Evolutionary conservation across 2,329 filamentous ascomycete species (phyloP), one percentile per base, ranked within the genome.

Genomic region (Talaromyces sp.): DNA sequence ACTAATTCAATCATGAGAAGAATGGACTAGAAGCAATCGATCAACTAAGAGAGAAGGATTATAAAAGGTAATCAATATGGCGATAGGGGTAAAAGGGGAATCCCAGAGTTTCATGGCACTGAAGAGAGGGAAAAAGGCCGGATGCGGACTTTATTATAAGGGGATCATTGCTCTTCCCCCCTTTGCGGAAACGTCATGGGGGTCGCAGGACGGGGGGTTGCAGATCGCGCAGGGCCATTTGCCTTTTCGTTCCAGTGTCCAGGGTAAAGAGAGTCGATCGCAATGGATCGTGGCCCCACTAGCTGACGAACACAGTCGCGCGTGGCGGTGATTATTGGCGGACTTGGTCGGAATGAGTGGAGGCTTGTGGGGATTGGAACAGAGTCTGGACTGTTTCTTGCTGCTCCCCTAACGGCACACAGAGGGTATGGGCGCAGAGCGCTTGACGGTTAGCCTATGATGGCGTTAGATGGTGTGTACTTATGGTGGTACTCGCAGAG

Each of bases 121-220:
- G 36, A 16, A n/a, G 10, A 39, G 7, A n/a, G 10, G 20, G 7
- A 48, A 39, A 44, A 43, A 36, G 20, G 29, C 60, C 61, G 61
- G 58, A 64, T 61, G 53, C 60, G 52, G 56, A 52, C 56, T 50
- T 47, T 53, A 55, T 51, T 60, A 60, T 63, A 55, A 39, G 42
- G 33, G 20, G 27, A 45, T 35, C 30, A 35, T 39, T 35, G 13
- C 33, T 35, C 33, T 20, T 17, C 33, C 56, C 60, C 62, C 59
- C 55, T 56, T 58, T 64, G 46, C 44, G 49, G 57, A 62, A 64
- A 64, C 62, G 62, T 64, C 62, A 64, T 64, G 57, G 47, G 50
- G 35, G 50, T 39, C 20, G 44, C 22, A 14, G 20, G 32, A 39
- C 7, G 49, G 55, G 52, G n/a, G 19, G 16, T 22, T 50, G 58